These are phyloP conservation scores for Kodamaea hsintzibuensis DNA, from an alignment of 805 yeast species.

Conservation along the genomic window DNA sequence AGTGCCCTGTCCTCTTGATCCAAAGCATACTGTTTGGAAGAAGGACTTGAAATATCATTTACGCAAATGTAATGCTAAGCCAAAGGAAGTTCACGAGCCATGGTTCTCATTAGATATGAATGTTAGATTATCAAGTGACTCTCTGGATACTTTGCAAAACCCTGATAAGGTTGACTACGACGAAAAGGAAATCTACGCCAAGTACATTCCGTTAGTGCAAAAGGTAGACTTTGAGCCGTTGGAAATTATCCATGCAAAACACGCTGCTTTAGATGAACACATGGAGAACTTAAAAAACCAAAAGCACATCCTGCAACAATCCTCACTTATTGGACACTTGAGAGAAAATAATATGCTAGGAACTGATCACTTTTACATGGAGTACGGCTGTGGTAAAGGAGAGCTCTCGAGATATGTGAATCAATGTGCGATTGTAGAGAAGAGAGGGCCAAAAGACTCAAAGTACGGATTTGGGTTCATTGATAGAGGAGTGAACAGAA, in stretches of 20 bases:
- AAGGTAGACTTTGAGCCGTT: conserved; percentile 19
- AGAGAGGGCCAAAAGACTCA: not conserved
- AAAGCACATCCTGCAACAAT: conserved; percentile 83
- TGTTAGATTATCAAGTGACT: conserved; percentile 16
- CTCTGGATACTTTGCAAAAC: conserved; percentile 10
- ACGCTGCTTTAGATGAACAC: conserved; percentile 38
- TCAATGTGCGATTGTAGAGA: conserved; percentile 31
- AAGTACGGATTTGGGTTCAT: conserved; percentile 57
- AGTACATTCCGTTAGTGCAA: conserved; percentile 20
- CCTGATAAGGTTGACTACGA: conserved; percentile 17
- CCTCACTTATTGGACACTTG: conserved; percentile 74
- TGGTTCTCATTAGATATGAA: conserved; percentile 59
- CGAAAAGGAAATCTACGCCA: conserved; percentile 11
- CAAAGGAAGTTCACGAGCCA: conserved; percentile 33
- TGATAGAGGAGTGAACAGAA: conserved; percentile 74
- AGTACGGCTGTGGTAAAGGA: conserved; percentile 91
- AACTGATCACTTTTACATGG: conserved; percentile 47
- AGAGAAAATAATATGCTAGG: conserved; percentile 41
- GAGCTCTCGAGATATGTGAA: conserved; percentile 71
- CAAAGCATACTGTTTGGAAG: conserved; percentile 71
- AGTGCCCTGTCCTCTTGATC: conserved; percentile 76
- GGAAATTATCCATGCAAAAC: conserved; percentile 17
- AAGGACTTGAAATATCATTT: conserved; percentile 56
- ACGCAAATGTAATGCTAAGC: conserved; percentile 57
- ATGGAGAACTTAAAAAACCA: conserved; percentile 52